Evolutionary conservation across 371 early-diverging fungal species (phyloP).

Genomic region (Rhizopus microsporus): DNA sequence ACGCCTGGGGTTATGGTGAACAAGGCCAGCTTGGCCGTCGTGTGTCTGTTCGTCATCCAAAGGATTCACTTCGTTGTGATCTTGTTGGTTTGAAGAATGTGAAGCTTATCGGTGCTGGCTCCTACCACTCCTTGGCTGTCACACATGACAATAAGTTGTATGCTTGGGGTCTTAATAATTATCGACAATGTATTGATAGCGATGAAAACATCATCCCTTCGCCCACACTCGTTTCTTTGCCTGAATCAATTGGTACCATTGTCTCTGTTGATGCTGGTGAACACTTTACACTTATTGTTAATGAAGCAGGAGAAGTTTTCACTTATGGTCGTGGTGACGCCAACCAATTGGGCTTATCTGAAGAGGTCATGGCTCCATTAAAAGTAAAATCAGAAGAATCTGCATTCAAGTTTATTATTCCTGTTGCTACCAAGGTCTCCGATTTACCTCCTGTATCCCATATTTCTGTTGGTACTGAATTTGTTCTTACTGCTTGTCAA

Average conservation of each 20-base stretch:
- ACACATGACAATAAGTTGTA: conserved; percentile 68
- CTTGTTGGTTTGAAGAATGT: conserved; percentile 60
- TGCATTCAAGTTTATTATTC: conserved; percentile 62
- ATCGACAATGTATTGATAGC: conserved; percentile 78
- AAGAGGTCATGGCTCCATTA: conserved; percentile 19
- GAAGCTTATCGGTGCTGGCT: conserved; percentile 75
- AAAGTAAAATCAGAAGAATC: conserved; percentile 31
- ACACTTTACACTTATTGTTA: conserved; percentile 84
- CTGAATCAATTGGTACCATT: conserved; percentile 43
- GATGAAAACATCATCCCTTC: conserved; percentile 38
- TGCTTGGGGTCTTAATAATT: conserved; percentile 96
- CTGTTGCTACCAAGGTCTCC: conserved; percentile 57
- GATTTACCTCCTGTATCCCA: conserved; percentile 50
- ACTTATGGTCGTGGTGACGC: conserved; percentile 91
- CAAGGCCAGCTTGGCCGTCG: conserved; percentile 92
- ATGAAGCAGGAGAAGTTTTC: conserved; percentile 73
- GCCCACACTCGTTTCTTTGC: conserved; percentile 56
- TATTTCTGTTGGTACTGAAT: conserved; percentile 87
- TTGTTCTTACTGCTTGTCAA: conserved; percentile 71
- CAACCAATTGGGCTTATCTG: conserved; percentile 87
- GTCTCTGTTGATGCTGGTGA: conserved; percentile 82
- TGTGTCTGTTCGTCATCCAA: conserved; percentile 67
- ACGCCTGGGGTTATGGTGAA: conserved; percentile 95
- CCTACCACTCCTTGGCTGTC: conserved; percentile 87
- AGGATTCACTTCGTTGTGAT: conserved; percentile 63